Base-by-base conservation (phyloP, 2,329 filamentous ascomycete genomes). In the Ceratocystis diversiconidia region DNA sequence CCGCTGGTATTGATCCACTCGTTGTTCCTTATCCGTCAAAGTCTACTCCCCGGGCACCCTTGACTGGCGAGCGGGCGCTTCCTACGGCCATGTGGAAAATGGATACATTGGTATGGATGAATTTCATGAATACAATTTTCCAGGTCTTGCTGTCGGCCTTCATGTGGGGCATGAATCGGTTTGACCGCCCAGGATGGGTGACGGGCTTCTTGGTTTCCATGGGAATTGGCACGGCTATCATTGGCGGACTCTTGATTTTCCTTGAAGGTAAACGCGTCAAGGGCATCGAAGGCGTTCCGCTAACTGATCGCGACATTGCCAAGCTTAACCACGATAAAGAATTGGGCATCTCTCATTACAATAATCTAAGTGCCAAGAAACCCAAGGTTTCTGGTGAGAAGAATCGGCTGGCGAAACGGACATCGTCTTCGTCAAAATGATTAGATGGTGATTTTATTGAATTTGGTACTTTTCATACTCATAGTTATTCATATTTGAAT, bases 141-240 rank as follows among this genome's bases (percentile, higher is more conserved):
- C 91, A 95, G 73, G 80, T 80, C 48, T 80, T 84, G 19, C 79
- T 95, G 1, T 87, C 85, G 7, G 86, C 82, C 2, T 88, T 90
- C 75, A 95, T 95, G 90, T 95, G 89, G 88, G 85, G 83, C 1
- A 78, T 88, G 74, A 88, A 89, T 72, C 79, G 88, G 25, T 86
- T 85, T 71, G 76, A 87, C 25, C 79, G 90, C n/a, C 89, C 90
- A 0, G 82, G 82, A 25, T 95, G 89, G 89, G 82, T 85, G 10
- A 92, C 89, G 0, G 90, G 89, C 1, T 75, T 91, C 0, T 90
- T 94, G 71, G 87, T 95, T 19, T 87, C 82, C 1, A 72, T 92
- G 5, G 90, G 85, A 2, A 79, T 85, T 22, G 84, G 87, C 4
- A 87, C 86, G 6, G 87, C 80, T 17, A 72, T 82, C 25, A 72